Base-by-base conservation (phyloP, 1,139 yeast species). In the Taiozyma sp. region DNA sequence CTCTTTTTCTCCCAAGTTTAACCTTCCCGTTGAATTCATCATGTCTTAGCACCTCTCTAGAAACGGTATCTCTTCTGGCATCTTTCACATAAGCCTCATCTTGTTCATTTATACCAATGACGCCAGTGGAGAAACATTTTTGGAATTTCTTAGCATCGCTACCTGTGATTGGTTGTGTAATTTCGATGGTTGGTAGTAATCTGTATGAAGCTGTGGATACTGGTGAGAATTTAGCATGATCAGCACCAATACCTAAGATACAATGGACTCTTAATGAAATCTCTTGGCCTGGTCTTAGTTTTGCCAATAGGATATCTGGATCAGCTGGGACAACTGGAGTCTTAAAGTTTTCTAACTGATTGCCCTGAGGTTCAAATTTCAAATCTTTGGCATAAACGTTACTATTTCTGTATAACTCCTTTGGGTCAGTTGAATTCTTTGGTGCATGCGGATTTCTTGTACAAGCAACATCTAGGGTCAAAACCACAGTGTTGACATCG, bases 151-250 rank as follows among this genome's bases (percentile, higher is more conserved):
- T 67, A 4, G 98, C 98, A 51, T 80, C 79, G 6, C 79, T 83
- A 4, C 97, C 98, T 2, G 71, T 74, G 56, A 93, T 88, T 46
- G 96, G 91, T 57, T 81, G 71, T 48, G 74, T 68, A 48, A 93
- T 89, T 57, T 88, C 84, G 65, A 93, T 93, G 23, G 83, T 85
- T n/a, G 99, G 99, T 75, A 95, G 73, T 64, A 93, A 77, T 71
- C 99, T 81, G 73, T 93, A 93, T n/a, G 97, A 87, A 3, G 99
- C 98, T 29, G 99, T 93, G 29, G 96, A 81, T 12, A 93, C 99
- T 4, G 99, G 99, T 8, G 97, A 90, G 68, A 89, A 93, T 70
- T 93, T 93, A 57, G 99, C 98, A 69, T 93, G 99, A 67, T 93
- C 99, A 36, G 90, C 74, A 49, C 99, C 99, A 57, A 89, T 74